Evolutionary conservation across 768 basidiomycete species (phyloP), one percentile per base, ranked within the genome.

Genomic region (Fistulinella prunicolor): DNA sequence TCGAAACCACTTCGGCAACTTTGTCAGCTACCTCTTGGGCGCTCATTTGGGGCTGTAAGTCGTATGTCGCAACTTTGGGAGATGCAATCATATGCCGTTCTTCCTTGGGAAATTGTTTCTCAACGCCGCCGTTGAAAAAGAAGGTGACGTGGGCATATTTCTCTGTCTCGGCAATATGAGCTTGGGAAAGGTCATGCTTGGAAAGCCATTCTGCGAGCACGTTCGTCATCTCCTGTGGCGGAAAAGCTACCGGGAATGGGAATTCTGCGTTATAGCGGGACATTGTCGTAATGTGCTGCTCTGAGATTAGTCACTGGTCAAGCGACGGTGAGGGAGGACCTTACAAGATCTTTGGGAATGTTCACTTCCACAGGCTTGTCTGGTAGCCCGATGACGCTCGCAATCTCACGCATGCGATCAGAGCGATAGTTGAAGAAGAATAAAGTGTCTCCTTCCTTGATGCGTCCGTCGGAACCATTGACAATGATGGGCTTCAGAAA

Each of bases 341-440:
- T 41, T 61, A 90, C 90, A 13, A 97, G 76, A 58, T 89, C 76
- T 57, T 85, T 82, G 4, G 94, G 94, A 16, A 95, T 70, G 21
- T 80, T 76, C 30, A 90, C 80, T 41, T 94, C 90, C 67, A 93
- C 80, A 0, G 91, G 90, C 67, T 89, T 91, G 56, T 90, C 84
- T 3, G 83, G 81, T 4, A 84, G 67, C 17, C 93, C 94, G 44
- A 96, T 79, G 8, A 97, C 81, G 23, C 79, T 71, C n/a, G 73
- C 77, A 51, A 96, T 85, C 70, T 97, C 94, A 39, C 94, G 83
- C 88, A 97, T 91, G 44, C 94, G 85, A 67, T 97, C 94, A 1
- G 94, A 94, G 51, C 94, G 85, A 69, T 97, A 96, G 74, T 97
- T 97, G 83, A 95, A 97, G 73, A 89, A 83, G 79, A 95, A 96